Conservation (phyloP, 1,284 basidiomycete genomes). For the Xerocomus nothofagi region DNA sequence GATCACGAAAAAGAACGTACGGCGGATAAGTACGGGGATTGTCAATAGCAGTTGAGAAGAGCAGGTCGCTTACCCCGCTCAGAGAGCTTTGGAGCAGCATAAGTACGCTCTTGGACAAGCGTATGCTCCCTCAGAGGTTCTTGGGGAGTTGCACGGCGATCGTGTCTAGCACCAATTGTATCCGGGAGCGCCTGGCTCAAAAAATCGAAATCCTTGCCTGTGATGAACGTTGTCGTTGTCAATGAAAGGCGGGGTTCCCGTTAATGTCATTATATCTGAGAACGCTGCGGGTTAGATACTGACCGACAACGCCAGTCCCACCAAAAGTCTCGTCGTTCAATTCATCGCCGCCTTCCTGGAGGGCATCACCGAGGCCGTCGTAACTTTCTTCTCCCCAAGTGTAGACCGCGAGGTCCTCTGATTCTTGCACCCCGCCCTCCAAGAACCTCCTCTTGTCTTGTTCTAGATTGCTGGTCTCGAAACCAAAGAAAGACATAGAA, state of each 20-base stretch:
- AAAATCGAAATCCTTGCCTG: conserved; percentile 95
- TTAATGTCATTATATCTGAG: conserved; percentile 22
- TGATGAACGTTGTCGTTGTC: conserved; percentile 1
- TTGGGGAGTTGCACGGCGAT: conserved; percentile 21
- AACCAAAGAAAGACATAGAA: conserved; percentile 80
- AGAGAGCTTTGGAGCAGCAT: conserved; percentile 17
- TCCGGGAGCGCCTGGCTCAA: conserved; percentile 45
- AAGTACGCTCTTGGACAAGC: conserved; percentile 29
- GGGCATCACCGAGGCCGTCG: conserved; percentile 84
- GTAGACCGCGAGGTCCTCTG: conserved; percentile 81
- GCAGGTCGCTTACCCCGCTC: conserved; percentile 33
- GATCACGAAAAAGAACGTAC: conserved; percentile 12
- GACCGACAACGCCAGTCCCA: conserved; percentile 63
- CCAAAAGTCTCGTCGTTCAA: conserved; percentile 98
- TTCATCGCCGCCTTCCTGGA: conserved; percentile 89
- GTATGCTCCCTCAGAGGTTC: conserved; percentile 30
- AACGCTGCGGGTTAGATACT: conserved; percentile 54
- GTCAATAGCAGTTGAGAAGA: conserved; percentile 10
- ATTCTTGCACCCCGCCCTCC: conserved; percentile 51
- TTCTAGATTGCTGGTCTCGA: conserved; percentile 65
- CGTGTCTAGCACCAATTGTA: conserved; percentile 9
- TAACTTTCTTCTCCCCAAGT: conserved; percentile 90
- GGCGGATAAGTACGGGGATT: conserved; percentile 12
- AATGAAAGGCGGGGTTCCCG: background rate
- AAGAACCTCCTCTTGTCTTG: conserved; percentile 58